Conservation (phyloP, 1,284 basidiomycete genomes). For the Neotropicomus parvogracilis region DNA sequence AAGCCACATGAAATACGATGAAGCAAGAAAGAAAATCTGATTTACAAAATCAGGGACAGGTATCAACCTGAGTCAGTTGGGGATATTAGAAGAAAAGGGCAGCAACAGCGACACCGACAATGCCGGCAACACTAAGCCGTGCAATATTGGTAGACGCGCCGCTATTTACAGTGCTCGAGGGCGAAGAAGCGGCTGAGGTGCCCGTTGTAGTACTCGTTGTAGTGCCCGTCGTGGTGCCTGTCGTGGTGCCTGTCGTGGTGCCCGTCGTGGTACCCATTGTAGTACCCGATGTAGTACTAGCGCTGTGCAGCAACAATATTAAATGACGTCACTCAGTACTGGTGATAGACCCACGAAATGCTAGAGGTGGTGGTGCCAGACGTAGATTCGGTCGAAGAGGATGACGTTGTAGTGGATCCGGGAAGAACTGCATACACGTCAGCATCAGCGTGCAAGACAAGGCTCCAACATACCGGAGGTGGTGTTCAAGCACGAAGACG, state of each 20-base stretch:
- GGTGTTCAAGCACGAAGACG: conserved; percentile 32
- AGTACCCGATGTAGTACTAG: conserved; percentile 9
- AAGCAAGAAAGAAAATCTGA: conserved; percentile 18
- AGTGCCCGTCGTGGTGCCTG: too few relatives aligned
- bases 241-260: too few relatives aligned
- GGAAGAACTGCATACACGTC: conserved; percentile 19
- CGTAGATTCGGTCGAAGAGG: background rate
- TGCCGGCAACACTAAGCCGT: conserved; percentile 41
- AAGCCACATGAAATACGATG: conserved; percentile 17
- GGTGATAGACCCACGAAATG: conserved; percentile 20
- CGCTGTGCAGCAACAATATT: conserved; percentile 7
- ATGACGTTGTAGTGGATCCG: conserved; percentile 11
- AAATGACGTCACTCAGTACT: conserved; percentile 4
- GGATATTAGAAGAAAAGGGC: conserved; percentile 37
- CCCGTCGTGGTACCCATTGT: background rate
- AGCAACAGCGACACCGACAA: conserved; percentile 45
- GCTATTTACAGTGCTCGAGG: conserved; percentile 17
- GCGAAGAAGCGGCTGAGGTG: conserved; percentile 16
- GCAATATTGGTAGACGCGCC: conserved; percentile 35
- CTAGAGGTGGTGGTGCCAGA: conserved; percentile 1
- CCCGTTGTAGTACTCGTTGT: conserved; percentile 7
- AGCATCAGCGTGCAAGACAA: conserved; percentile 1
- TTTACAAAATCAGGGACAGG: conserved; percentile 15
- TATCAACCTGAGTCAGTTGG: conserved; percentile 14
- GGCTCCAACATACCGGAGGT: conserved; percentile 16